phyloP scores from a whole-genome alignment of 306 rosid genomes.

The Begonia loranthoides region DNA sequence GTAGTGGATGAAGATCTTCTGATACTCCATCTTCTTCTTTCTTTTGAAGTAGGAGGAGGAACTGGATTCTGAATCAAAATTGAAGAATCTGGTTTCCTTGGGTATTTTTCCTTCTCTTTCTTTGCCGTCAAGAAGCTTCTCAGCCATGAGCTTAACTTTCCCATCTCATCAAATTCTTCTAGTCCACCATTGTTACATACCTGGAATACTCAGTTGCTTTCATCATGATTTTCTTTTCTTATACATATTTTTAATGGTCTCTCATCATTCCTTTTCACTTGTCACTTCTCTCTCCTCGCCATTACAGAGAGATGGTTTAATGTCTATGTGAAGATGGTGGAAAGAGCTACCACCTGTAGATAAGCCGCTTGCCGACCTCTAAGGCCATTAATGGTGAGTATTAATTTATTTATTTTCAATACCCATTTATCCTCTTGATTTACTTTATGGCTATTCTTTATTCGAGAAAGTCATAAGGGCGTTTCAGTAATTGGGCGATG shows the following conservation, averaged over 20 bases:
- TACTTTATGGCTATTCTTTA: too few relatives aligned
- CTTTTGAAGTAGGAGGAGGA: slow-evolving; percentile 39
- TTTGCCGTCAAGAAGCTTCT: slow-evolving; percentile 56
- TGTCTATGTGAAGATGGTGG: too few relatives aligned
- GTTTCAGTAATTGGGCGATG: too few relatives aligned
- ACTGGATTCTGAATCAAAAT: slow-evolving; percentile 5
- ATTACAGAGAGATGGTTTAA: too few relatives aligned
- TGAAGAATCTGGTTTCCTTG: slow-evolving; percentile 19
- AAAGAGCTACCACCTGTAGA: too few relatives aligned
- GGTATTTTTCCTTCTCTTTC: slow-evolving; percentile 33
- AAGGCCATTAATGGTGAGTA: too few relatives aligned
- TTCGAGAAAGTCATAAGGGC: too few relatives aligned
- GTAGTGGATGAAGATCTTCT: slow-evolving; percentile 63
- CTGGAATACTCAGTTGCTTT: slow-evolving; percentile 19
- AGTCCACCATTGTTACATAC: slow-evolving; percentile 12
- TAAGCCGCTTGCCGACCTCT: not conserved
- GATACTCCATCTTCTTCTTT: slow-evolving; percentile 83
- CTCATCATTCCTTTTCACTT: not conserved
- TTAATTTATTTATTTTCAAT: not conserved
- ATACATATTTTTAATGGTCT: not conserved
- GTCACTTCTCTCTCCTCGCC: not conserved
- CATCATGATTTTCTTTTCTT: not conserved
- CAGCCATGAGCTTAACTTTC: slow-evolving; percentile 78
- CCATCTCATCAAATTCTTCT: slow-evolving; percentile 36
- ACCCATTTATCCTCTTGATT: not conserved